Evolutionary conservation across 495 filamentous ascomycete genomes (phyloP).

Genomic region (Alectoria sarmentosa): DNA sequence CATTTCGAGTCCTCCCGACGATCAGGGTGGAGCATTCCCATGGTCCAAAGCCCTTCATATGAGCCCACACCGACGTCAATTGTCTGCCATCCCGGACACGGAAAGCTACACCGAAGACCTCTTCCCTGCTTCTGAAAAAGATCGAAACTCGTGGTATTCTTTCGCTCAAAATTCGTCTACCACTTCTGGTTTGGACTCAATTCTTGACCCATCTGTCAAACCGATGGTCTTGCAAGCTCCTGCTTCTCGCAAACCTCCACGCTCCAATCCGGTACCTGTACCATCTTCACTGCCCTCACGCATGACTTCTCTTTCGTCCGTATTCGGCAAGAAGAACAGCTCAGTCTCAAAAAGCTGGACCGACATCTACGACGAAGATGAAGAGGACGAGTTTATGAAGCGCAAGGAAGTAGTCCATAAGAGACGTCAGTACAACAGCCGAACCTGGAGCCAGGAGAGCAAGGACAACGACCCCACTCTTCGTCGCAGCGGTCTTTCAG

Average conservation of each 20-base stretch:
- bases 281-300: constrained; percentile 73
- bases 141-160: constrained; percentile 65
- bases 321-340: constrained; percentile 69
- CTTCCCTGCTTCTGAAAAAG: constrained; percentile 71
- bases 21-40: constrained; percentile 77
- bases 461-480: constrained; percentile 37
- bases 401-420: constrained; percentile 51
- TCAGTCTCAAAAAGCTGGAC: constrained; percentile 94
- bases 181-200: constrained; percentile 70
- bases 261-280: constrained; percentile 51
- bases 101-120: constrained; percentile 81
- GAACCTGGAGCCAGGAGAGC: constrained; percentile 77
- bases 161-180: constrained; percentile 65
- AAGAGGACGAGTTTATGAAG: constrained; percentile 57
- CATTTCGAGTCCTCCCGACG: constrained; percentile 78
- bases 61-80: constrained; percentile 71
- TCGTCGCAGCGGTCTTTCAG: constrained; percentile 36
- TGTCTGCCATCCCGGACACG: constrained; percentile 76
- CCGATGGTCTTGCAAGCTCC: constrained; percentile 46
- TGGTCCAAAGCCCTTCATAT: constrained; percentile 90
- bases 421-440: constrained; percentile 66
- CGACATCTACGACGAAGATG: constrained; percentile 90
- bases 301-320: constrained; percentile 60
- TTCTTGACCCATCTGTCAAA: constrained; percentile 60
- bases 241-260: constrained; percentile 34